These are phyloP conservation scores for Panellus pusillus DNA, from an alignment of 768 basidiomycete genomes.

Conservation along the genomic window DNA sequence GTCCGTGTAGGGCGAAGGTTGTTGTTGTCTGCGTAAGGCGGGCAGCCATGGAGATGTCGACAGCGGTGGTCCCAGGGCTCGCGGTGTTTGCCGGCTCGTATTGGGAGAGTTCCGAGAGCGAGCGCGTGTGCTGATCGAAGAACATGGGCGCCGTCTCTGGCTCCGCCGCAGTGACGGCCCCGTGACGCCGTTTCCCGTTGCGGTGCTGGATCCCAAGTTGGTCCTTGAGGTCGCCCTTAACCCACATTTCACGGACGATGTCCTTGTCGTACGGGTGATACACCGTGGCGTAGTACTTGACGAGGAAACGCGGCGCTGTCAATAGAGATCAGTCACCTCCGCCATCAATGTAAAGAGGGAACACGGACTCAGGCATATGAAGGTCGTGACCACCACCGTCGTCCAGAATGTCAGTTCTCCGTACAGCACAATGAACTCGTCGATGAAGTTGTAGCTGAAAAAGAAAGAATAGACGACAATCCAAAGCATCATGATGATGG, in stretches of 20 bases:
- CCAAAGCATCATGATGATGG: slow-evolving; percentile 84
- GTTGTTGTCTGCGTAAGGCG: slow-evolving; percentile 1
- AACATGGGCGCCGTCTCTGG: slow-evolving; percentile 74
- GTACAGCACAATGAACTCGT: slow-evolving; percentile 74
- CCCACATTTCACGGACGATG: slow-evolving; percentile 92
- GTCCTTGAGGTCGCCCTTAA: slow-evolving; percentile 79
- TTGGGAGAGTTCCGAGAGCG: slow-evolving; percentile 58
- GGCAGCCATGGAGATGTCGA: slow-evolving; percentile 34
- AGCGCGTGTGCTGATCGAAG: slow-evolving; percentile 57
- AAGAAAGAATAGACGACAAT: slow-evolving; percentile 87
- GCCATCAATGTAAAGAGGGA: slow-evolving; percentile 4
- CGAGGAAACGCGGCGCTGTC: slow-evolving; percentile 77
- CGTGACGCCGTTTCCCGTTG: slow-evolving; percentile 45
- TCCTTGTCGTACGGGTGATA: slow-evolving; percentile 87
- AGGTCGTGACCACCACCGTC: slow-evolving; percentile 65
- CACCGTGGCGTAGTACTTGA: slow-evolving; percentile 67
- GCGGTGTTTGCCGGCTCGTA: slow-evolving; percentile 50
- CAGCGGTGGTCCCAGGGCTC: slow-evolving; percentile 35
- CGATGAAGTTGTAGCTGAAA: slow-evolving; percentile 64
- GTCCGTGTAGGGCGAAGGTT: slow-evolving; percentile 38
- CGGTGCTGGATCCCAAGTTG: slow-evolving; percentile 70
- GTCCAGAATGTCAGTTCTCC: slow-evolving; percentile 84
- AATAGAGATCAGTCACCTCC: slow-evolving; percentile 4
- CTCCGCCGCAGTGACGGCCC: slow-evolving; percentile 27
- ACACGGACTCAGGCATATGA: slow-evolving; percentile 67